Conservation (phyloP, 305 asterid species). For the Striga hermonthica region DNA sequence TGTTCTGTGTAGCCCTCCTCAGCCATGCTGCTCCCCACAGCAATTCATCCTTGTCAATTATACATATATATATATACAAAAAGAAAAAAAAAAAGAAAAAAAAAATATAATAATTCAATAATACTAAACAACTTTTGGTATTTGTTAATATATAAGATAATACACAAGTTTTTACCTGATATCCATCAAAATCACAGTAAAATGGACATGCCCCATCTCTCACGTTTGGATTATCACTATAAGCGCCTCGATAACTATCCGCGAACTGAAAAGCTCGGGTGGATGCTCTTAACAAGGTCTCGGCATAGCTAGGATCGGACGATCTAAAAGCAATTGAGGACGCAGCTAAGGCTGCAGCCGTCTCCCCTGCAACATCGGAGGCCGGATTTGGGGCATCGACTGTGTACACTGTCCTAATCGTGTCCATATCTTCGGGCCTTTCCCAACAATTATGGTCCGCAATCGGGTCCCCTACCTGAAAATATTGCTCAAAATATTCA, state of each 20-base stretch:
- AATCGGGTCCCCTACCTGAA: slow-evolving; percentile 92
- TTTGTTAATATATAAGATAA: too few species aligned
- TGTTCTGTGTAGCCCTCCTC: slow-evolving; percentile 67
- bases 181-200: slow-evolving; percentile 94
- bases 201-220: slow-evolving; percentile 78
- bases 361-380: slow-evolving; percentile 86
- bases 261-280: slow-evolving; percentile 66
- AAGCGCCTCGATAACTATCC: slow-evolving; percentile 80
- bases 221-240: slow-evolving; percentile 72
- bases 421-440: slow-evolving; percentile 98
- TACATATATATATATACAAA: too few species aligned
- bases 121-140: too few species aligned
- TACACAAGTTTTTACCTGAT: slow-evolving; percentile 48
- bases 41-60: slow-evolving; percentile 72
- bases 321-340: slow-evolving; percentile 71
- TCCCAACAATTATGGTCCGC: slow-evolving; percentile 92
- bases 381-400: slow-evolving; percentile 90
- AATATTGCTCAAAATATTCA: background rate
- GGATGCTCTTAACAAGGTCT: slow-evolving; percentile 62
- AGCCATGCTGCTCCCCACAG: slow-evolving; percentile 99
- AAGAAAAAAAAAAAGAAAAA: too few species aligned
- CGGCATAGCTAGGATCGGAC: slow-evolving; percentile 71
- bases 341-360: slow-evolving; percentile 91
- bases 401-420: slow-evolving; percentile 70
- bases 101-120: too few species aligned